Base-by-base conservation (phyloP, 352 stramenopile genomes). In the Globisporangium carolinianum region DNA sequence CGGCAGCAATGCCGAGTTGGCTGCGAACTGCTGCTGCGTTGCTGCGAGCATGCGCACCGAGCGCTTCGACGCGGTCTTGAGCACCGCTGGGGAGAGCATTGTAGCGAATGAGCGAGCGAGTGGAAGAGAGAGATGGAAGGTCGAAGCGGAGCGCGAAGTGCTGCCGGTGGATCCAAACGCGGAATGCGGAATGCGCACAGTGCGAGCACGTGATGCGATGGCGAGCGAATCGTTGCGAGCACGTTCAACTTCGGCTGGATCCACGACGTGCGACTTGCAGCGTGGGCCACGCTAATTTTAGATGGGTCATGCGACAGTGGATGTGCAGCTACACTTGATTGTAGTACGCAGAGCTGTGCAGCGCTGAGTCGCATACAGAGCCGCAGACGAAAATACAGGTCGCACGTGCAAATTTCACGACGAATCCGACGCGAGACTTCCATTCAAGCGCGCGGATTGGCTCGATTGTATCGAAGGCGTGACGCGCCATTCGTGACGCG, bases 11-110 rank as follows among this genome's bases (percentile, higher is more conserved):
- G 72, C 70, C 37, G 38, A 38, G n/a, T 12, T 48, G 8, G 37
- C 17, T 43, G 51, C 17, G 18, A 14, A 47, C 37, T 48, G 49
- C 32, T 53, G 53, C 39, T 53, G 53, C 39, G 50, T 35, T 1
- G 37, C 49, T 38, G 60, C 37, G 41, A 61, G 41, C 36, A 36
- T 43, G 50, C 62, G 65, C 62, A 61, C 56, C 41, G 65, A 57
- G 63, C 67, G 69, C 69, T 77, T 72, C 47, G 69, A 66, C 53
- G 69, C 69, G 8, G 67, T 71, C 69, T 77, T 72, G 46, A 77
- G 53, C 36, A 77, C 63, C 60, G 69, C 63, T 14, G 69, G 69
- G 15, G 69, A 68, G 32, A 77, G 67, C 69, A 77, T 77, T 2
- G 35, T 53, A 17, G 10, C 8, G 36, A 47, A 41, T 42, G 6